Conservation (phyloP, 768 basidiomycete species). For the Termitomyces eurrhizus region DNA sequence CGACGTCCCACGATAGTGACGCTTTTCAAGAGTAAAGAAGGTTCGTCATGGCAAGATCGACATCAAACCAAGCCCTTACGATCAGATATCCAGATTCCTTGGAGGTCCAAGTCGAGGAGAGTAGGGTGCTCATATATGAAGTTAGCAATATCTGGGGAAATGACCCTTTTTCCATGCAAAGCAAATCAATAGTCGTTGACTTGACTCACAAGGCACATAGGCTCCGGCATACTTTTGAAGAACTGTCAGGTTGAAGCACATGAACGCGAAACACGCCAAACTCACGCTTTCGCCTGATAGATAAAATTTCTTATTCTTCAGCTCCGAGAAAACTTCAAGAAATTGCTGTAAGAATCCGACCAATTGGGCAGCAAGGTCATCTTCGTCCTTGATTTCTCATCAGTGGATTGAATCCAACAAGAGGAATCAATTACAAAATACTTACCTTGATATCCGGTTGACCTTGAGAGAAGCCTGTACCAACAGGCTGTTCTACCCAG, state of each 20-base stretch:
- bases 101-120: conserved; percentile 50
- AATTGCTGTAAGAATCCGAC: conserved; percentile 73
- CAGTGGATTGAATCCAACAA: not conserved
- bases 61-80: conserved; percentile 37
- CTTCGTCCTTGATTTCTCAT: conserved; percentile 35
- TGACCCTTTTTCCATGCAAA: not conserved
- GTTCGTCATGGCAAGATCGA: not conserved
- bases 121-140: conserved; percentile 60
- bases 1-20: conserved; percentile 55
- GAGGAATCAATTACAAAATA: not conserved
- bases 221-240: conserved; percentile 59
- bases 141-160: conserved; percentile 61
- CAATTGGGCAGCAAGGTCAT: conserved; percentile 43
- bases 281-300: conserved; percentile 73
- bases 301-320: conserved; percentile 71
- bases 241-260: not conserved
- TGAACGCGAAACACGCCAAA: conserved; percentile 5
- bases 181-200: not conserved
- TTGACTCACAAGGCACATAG: conserved; percentile 44
- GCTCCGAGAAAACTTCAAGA: conserved; percentile 66
- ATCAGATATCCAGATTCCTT: conserved; percentile 72
- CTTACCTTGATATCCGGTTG: conserved; percentile 56
- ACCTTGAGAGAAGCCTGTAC: conserved; percentile 76
- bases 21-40: conserved; percentile 29
- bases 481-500: conserved; percentile 78